Base-by-base conservation (phyloP, 1,284 basidiomycete genomes). In the Sphaerobolus stellatus region DNA sequence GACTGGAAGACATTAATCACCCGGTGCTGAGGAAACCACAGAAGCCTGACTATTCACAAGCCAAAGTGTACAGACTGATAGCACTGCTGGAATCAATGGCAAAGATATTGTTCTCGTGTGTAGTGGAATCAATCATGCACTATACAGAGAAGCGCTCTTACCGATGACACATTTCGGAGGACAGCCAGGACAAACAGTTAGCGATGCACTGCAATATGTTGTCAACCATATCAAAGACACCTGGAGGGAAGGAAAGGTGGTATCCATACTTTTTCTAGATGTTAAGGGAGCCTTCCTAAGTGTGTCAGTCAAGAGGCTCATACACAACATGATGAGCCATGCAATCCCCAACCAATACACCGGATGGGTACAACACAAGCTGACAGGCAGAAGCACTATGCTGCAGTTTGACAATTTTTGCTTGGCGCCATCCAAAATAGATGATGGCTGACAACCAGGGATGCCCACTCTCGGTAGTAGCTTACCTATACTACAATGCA, bases 51-150 rank as follows among this genome's bases (percentile, higher is more conserved):
- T 58, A 59, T 36, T 34, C 55, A 11, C 14, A 31, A 13, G 52
- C 60, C 5, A 38, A 45, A 11, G 33, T 56, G 4, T 61, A 56
- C 45, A 30, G 60, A 2, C 59, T 51, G 14, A 56, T 61, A 18
- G 34, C 48, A 14, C 57, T 61, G 18, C 51, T 58, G 20, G 41
- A 58, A 3, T 48, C 52, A 14, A 44, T 60, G 2, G 44, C 41
- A 8, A 61, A 61, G 36, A 31, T 60, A 3, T 31, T 60, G 5
- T 54, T 57, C 22, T 44, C 38, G n/a, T 28, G 58, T 27, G 22
- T 52, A 1, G 27, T 56, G 7, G 36, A 38, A 38, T 16, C n/a
- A n/a, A n/a, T 61, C 16, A 16, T 38, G 4, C 46, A 40, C 11
- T 13, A 46, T 11, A 24, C 34, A 2, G 41, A 45, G 3, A 13